Evolutionary conservation across 225 moss, liverwort and hornwort species (phyloP).

Genomic region (Bryum argenteum): DNA sequence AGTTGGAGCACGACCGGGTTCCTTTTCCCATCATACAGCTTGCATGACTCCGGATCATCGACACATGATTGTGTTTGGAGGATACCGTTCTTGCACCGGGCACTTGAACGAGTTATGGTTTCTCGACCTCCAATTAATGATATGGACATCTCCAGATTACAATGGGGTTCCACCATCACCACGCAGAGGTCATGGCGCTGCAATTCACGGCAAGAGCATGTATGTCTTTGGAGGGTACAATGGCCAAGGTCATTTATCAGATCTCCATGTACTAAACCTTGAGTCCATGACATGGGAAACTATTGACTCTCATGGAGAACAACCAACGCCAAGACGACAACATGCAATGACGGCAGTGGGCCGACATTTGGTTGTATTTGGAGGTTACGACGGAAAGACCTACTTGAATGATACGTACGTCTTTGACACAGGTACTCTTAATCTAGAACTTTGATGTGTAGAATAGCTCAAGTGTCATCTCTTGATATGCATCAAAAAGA

Average conservation of each 20-base stretch:
- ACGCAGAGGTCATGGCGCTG: conserved; percentile 81
- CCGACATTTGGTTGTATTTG: conserved; percentile 77
- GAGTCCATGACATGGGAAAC: conserved; percentile 75
- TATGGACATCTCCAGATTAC: conserved; percentile 81
- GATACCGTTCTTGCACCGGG: conserved; percentile 76
- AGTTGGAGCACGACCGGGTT: conserved; percentile 62
- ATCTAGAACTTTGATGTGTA: neutral
- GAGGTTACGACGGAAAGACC: conserved; percentile 74
- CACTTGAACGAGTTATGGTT: conserved; percentile 87
- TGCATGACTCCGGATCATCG: conserved; percentile 66
- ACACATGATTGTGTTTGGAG: conserved; percentile 86
- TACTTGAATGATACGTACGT: conserved; percentile 80
- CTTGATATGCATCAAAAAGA: neutral
- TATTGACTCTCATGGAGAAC: conserved; percentile 55
- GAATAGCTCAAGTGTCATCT: neutral
- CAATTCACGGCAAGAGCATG: conserved; percentile 66
- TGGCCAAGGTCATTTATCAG: conserved; percentile 68
- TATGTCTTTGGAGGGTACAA: conserved; percentile 86
- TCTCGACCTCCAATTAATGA: conserved; percentile 69
- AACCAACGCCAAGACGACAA: conserved; percentile 83
- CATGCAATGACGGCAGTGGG: conserved; percentile 76
- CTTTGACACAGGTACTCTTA: conserved; percentile 65
- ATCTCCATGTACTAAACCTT: conserved; percentile 74
- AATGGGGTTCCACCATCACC: conserved; percentile 76
- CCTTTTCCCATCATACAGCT: conserved; percentile 86